phyloP scores from a whole-genome alignment of 2,329 filamentous ascomycete genomes.

The Periconia sp. region DNA sequence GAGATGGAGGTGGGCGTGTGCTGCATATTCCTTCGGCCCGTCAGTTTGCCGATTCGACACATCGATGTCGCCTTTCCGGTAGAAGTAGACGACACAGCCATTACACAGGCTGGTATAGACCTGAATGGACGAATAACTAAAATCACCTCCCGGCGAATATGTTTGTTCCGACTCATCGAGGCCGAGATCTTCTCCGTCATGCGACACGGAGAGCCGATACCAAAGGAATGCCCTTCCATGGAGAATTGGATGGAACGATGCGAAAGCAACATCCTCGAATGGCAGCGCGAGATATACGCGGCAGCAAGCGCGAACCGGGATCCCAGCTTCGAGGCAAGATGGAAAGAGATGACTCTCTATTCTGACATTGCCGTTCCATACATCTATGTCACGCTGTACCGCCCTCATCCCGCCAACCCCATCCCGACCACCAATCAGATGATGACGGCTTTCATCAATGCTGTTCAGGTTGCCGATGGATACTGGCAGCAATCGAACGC shows the following conservation, averaged over 20 bases:
- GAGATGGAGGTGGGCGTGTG: conserved; percentile 47
- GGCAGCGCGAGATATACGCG: conserved; percentile 37
- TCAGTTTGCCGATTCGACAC: conserved; percentile 35
- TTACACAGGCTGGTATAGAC: conserved; percentile 34
- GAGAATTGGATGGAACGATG: conserved; percentile 38
- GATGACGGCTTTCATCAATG: conserved; percentile 33
- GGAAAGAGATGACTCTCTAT: conserved; percentile 44
- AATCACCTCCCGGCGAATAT: conserved; percentile 42
- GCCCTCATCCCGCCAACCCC: conserved; percentile 33
- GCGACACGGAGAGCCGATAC: conserved; percentile 39
- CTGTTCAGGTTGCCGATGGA: conserved; percentile 40
- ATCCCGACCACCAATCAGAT: conserved; percentile 34
- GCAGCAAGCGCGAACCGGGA: conserved; percentile 36
- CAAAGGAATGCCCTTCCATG: conserved; percentile 27
- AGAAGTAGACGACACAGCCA: conserved; percentile 42
- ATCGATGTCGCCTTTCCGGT: conserved; percentile 40
- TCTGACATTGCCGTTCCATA: conserved; percentile 41
- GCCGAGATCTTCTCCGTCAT: conserved; percentile 41
- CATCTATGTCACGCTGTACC: conserved; percentile 36
- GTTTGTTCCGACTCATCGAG: conserved; percentile 42
- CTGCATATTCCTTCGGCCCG: conserved; percentile 39
- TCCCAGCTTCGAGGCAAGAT: conserved; percentile 29
- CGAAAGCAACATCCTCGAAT: conserved; percentile 32
- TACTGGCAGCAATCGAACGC: conserved; percentile 42
- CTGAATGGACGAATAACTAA: conserved; percentile 38